Conservation (phyloP, 768 basidiomycete genomes). For the Russula emetica region DNA sequence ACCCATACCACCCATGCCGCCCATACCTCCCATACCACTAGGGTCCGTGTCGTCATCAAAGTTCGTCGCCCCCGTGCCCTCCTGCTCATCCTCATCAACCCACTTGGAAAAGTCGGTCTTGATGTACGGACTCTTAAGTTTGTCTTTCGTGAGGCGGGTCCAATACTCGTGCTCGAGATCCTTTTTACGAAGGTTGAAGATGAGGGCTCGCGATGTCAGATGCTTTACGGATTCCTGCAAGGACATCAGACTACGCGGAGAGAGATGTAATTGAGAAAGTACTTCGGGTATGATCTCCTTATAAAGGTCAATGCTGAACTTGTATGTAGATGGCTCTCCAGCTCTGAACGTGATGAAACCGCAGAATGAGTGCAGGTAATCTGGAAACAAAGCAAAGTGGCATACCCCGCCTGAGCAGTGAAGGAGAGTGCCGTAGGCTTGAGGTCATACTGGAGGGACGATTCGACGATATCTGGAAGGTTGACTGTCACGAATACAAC, state of each 20-base stretch:
- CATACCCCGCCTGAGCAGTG: conserved; percentile 64
- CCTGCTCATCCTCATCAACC: conserved; percentile 98
- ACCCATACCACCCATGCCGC: conserved; percentile 54
- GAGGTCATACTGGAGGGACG: conserved; percentile 56
- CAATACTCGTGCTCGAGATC: conserved; percentile 73
- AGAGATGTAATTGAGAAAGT: conserved; percentile 24
- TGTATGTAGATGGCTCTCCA: conserved; percentile 39
- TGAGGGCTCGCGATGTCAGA: conserved; percentile 63
- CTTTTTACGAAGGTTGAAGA: conserved; percentile 76
- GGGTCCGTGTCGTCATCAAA: conserved; percentile 43
- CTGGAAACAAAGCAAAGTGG: conserved; percentile 16
- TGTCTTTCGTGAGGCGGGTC: conserved; percentile 90
- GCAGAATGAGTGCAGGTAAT: background rate
- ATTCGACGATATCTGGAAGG: conserved; percentile 63
- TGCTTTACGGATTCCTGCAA: conserved; percentile 53
- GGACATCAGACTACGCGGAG: background rate
- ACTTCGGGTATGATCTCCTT: conserved; percentile 77
- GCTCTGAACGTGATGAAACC: background rate
- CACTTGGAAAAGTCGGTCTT: conserved; percentile 96
- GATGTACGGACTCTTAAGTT: conserved; percentile 70
- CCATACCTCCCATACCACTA: conserved; percentile 40
- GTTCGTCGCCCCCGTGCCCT: conserved; percentile 44
- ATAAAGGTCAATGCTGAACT: conserved; percentile 72
- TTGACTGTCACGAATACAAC: conserved; percentile 82
- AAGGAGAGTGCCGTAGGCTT: conserved; percentile 56